Conservation (phyloP, 371 early-diverging fungal genomes). For the Lichtheimia ornata region DNA sequence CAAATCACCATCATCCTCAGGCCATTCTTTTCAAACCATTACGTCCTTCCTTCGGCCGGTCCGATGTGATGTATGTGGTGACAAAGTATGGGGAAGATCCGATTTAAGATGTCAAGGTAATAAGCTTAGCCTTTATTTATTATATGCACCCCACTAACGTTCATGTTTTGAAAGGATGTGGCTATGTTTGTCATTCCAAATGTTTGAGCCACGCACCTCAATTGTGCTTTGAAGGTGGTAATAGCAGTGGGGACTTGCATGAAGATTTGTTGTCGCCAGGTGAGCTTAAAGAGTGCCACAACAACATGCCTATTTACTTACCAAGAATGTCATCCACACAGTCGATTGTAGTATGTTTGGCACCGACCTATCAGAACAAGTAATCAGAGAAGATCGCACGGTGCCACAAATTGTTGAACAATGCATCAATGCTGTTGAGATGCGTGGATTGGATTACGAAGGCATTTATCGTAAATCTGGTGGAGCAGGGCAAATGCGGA, state of each 20-base stretch:
- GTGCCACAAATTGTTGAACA: conserved; percentile 77
- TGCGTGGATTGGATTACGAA: conserved; percentile 77
- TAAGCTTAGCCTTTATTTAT: conserved; percentile 48
- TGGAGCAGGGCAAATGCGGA: conserved; percentile 79
- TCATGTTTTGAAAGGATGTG: no score
- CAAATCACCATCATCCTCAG: conserved; percentile 8
- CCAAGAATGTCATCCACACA: not conserved
- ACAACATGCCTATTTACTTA: not conserved
- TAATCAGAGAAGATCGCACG: conserved; percentile 26
- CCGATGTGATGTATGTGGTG: conserved; percentile 83
- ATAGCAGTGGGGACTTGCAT: conserved; percentile 20
- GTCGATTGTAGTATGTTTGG: conserved; percentile 31
- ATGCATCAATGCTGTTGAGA: conserved; percentile 82
- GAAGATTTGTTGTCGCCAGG: conserved; percentile 6
- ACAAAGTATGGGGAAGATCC: conserved; percentile 83
- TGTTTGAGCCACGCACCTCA: conserved; percentile 43
- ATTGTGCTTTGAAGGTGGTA: conserved; percentile 26
- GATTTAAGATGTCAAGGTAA: conserved; percentile 71
- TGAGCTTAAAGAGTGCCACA: not conserved
- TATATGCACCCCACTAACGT: conserved; percentile 37
- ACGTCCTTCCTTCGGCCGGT: conserved; percentile 67
- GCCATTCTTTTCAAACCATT: conserved; percentile 58
- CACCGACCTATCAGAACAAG: conserved; percentile 25
- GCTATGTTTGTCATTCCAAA: conserved; percentile 5
- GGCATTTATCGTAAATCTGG: conserved; percentile 95